Percentiles rank a stretch among this genome's conserved stretches.
Evolutionary conservation across 2,329 filamentous ascomycete species (phyloP).

Genomic region (Aspergillus sp.): DNA sequence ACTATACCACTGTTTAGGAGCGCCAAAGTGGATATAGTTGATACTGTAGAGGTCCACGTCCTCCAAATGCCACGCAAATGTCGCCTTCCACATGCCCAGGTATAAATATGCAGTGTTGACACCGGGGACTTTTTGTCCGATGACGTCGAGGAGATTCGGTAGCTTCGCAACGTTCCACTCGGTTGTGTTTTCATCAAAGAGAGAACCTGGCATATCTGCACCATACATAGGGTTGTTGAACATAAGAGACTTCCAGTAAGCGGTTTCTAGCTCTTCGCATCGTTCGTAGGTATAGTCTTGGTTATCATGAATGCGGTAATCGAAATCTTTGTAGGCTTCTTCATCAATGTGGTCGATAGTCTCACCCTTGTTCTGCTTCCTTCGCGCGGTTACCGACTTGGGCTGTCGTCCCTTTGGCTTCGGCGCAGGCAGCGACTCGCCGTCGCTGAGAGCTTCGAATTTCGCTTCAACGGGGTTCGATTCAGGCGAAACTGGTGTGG

Average conservation of each 20-base stretch:
- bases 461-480: conserved; percentile 55
- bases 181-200: conserved; percentile 80
- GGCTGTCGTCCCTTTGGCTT: conserved; percentile 58
- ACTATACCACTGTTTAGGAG: conserved; percentile 99
- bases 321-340: conserved; percentile 83
- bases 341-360: conserved; percentile 80
- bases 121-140: conserved; percentile 92
- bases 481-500: conserved; percentile 54
- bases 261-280: conserved; percentile 89
- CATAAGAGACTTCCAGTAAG: conserved; percentile 96
- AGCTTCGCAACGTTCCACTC: conserved; percentile 94
- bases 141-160: conserved; percentile 86
- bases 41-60: conserved; percentile 99
- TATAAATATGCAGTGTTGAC: conserved; percentile 98
- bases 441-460: conserved; percentile 53
- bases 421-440: conserved; percentile 40
- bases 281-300: conserved; percentile 88
- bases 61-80: conserved; percentile 98
- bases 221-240: conserved; percentile 95
- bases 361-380: conserved; percentile 81
- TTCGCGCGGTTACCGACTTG: conserved; percentile 77
- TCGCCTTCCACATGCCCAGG: conserved; percentile 99
- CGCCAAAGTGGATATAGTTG: conserved; percentile 98
- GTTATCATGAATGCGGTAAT: conserved; percentile 79
- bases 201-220: conserved; percentile 90